A percentile compares a stretch with the other conserved stretches of the same genome.
phyloP scores from a whole-genome alignment of 2,329 filamentous ascomycete genomes.

The Metarhizium sp. region DNA sequence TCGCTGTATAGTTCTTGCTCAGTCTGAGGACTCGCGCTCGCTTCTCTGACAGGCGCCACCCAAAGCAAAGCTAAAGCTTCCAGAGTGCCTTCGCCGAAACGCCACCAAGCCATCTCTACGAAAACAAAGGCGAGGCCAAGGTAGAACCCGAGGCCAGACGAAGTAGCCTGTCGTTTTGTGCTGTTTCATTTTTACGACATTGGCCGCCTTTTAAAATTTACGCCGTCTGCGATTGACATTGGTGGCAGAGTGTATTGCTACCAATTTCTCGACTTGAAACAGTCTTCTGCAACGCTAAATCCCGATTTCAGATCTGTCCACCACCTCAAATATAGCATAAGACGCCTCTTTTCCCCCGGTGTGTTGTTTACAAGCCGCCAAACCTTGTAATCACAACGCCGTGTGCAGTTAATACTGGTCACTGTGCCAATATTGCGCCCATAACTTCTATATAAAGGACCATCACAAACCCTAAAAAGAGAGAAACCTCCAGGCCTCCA shows the following conservation, averaged over 20 bases:
- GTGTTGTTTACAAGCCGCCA: neutral
- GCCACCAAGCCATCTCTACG: neutral
- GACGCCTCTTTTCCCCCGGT: neutral
- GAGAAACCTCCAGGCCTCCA: neutral
- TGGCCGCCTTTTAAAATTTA: neutral
- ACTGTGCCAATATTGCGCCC: neutral
- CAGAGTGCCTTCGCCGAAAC: neutral
- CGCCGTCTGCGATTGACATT: neutral
- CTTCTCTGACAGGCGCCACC: neutral
- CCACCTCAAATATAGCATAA: neutral
- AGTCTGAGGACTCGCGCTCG: neutral
- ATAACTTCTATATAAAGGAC: neutral
- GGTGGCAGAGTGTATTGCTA: neutral
- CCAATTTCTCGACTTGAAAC: neutral
- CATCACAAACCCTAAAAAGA: neutral
- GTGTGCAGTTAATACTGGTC: neutral
- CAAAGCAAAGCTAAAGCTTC: neutral
- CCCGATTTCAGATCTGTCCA: neutral
- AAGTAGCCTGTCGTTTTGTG: neutral
- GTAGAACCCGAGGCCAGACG: neutral
- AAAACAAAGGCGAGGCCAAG: neutral
- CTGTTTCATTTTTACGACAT: neutral
- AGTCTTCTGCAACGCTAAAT: neutral
- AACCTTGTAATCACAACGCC: neutral
- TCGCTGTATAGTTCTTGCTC: neutral